Evolutionary conservation across 805 yeast genomes (phyloP).

Genomic region (Ascoidea rubescens): DNA sequence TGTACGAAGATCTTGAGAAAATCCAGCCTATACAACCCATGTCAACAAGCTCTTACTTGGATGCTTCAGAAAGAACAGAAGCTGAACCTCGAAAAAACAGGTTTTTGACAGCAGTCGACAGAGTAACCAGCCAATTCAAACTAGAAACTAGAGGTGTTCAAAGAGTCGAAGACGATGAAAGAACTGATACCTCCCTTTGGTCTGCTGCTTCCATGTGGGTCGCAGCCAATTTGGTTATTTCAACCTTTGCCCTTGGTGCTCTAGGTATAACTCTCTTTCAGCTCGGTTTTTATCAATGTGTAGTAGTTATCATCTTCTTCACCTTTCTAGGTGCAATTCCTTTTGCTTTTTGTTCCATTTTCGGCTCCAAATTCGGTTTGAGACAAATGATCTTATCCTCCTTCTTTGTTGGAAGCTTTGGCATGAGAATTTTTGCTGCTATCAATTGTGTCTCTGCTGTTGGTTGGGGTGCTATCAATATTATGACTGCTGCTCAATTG

Average conservation of each 20-base stretch:
- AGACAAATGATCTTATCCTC: constrained; percentile 80
- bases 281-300: constrained; percentile 61
- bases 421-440: constrained; percentile 64
- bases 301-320: constrained; percentile 58
- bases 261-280: constrained; percentile 50
- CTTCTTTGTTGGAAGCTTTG: constrained; percentile 61
- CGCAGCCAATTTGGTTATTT: constrained; percentile 78
- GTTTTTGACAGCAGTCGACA: too few relatives aligned
- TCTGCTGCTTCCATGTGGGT: constrained; percentile 81
- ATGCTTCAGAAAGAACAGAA: too few relatives aligned
- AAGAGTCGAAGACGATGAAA: constrained; percentile 65
- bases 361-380: constrained; percentile 75
- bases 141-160: constrained; percentile 66
- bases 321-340: constrained; percentile 58
- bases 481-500: constrained; percentile 78
- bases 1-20: too few relatives aligned
- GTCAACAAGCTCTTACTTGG: too few relatives aligned
- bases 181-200: constrained; percentile 48
- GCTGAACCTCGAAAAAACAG: too few relatives aligned
- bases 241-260: constrained; percentile 69
- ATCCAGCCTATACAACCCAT: too few relatives aligned
- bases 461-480: constrained; percentile 93
- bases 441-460: constrained; percentile 77
- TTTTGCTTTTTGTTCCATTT: constrained; percentile 71
- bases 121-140: too few relatives aligned